Base-by-base conservation (phyloP, 2,329 filamentous ascomycete genomes). In the Aspergillus sp. region DNA sequence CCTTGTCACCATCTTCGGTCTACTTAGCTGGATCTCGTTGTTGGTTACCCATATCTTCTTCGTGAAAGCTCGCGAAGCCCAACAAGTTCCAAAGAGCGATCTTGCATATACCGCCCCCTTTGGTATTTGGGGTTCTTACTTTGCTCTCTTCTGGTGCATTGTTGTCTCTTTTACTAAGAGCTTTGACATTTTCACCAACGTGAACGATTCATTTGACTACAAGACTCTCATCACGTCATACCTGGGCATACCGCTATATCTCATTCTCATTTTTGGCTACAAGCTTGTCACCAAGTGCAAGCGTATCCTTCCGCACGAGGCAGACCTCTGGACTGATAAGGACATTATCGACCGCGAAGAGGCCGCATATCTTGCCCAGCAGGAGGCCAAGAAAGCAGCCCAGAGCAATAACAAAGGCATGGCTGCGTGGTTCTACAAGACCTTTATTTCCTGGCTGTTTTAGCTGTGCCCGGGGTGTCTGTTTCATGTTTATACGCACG, bases 141-240 rank as follows among this genome's bases (percentile, higher is more conserved):
- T 79, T 58, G 88, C 88, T 0, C 80, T 95, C 2, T 77, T 80
- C 68, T 87, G 91, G 76, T 91, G 89, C 75, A 80, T 82, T 68
- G 70, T 95, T 34, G 89, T 95, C 60, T 84, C 88, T 2, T 70
- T 96, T 51, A 93, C 90, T 69, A 96, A 95, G 83, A 93, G 91
- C 80, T 95, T 86, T 75, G 81, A 84, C 56, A 87, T 89, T 58
- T 95, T 95, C 73, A 79, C 85, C 2, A 74, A 72, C 58, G 73
- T 80, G 53, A 78, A 79, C 51, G 27, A 30, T 30, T 30, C 27
- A 30, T 90, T 90, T 63, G 84, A 89, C 73, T 89, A 89, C 79
- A 86, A 89, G 79, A 87, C 83, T 67, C 92, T 93, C 75, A 84
- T 93, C 72, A 91, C 88, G 0, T 88, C 87, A 24, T 92, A 92